Conservation (phyloP, 2,329 filamentous ascomycete species). For the Aspergillus aculeatinus region DNA sequence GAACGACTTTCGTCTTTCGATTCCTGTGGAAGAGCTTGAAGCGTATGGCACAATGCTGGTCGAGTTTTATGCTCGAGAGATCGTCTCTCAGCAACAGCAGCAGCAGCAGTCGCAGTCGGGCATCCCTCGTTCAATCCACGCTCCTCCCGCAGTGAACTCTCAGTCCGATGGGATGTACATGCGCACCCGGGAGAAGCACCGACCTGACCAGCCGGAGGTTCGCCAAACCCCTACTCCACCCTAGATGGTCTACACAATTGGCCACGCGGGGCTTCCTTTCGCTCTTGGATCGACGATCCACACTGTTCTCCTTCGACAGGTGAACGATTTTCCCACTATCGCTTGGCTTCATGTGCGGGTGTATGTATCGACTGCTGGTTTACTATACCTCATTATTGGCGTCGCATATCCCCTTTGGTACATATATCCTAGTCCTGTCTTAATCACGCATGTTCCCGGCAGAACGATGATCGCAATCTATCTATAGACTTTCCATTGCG, state of each 20-base stretch:
- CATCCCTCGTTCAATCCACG: constrained; percentile 21
- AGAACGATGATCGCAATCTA: constrained; percentile 2
- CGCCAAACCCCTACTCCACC: constrained; percentile 39
- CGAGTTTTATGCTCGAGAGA: constrained; percentile 92
- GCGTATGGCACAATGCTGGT: constrained; percentile 98
- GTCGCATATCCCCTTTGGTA: constrained; percentile 20
- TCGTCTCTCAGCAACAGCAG: constrained; percentile 64
- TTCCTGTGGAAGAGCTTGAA: constrained; percentile 92
- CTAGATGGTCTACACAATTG: constrained; percentile 13
- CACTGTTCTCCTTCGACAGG: not conserved
- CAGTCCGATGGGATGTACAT: constrained; percentile 36
- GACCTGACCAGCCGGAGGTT: constrained; percentile 21
- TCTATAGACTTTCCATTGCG: constrained; percentile 19
- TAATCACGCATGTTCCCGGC: constrained; percentile 4
- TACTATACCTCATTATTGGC: constrained; percentile 10
- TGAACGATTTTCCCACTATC: not conserved
- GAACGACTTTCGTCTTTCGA: constrained; percentile 91
- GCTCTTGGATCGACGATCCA: not conserved
- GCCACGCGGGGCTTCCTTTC: not conserved
- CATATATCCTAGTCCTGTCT: not conserved
- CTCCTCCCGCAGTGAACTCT: constrained; percentile 16
- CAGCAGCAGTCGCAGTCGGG: constrained; percentile 22
- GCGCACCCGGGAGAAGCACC: constrained; percentile 30
- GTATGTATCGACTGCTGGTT: constrained; percentile 5
- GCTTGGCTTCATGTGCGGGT: not conserved